Conservation (phyloP, 208 protist genomes). For the Acanthamoeba healyi region DNA sequence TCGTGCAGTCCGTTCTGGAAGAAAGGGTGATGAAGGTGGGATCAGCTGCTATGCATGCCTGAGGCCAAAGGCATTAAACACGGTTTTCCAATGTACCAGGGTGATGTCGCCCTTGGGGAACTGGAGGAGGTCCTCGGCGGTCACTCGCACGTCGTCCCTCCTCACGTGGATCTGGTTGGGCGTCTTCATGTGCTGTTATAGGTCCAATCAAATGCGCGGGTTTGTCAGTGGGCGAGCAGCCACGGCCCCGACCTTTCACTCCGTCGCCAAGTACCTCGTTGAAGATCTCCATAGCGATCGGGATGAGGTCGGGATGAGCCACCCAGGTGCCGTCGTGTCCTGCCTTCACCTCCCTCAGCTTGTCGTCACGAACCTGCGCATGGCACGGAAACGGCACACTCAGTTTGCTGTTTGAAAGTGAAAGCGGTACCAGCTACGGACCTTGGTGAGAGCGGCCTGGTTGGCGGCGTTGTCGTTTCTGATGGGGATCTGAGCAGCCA, state of each 20-base stretch:
- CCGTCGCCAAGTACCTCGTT: constrained; percentile 72
- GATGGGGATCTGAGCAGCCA: constrained; percentile 90
- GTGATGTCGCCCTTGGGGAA: constrained; percentile 39
- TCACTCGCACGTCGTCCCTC: constrained; percentile 54
- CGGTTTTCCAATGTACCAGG: neutral
- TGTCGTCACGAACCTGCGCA: constrained; percentile 81
- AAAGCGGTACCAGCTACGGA: neutral
- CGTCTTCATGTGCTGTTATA: constrained; percentile 83
- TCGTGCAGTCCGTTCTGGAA: neutral
- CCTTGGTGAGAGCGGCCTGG: constrained; percentile 64
- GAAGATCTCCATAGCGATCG: constrained; percentile 87
- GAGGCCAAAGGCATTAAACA: no score
- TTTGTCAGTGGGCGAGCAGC: no score
- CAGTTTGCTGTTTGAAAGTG: neutral
- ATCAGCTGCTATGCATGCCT: neutral
- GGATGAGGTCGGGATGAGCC: constrained; percentile 88
- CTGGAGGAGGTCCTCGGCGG: constrained; percentile 67
- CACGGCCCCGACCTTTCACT: no score
- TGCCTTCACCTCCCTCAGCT: constrained; percentile 87
- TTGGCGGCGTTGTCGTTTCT: constrained; percentile 77
- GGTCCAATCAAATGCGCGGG: no score
- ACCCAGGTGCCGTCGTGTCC: constrained; percentile 90
- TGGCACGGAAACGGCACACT: neutral
- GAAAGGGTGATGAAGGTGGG: neutral
- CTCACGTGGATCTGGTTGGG: constrained; percentile 86